Evolutionary conservation across 2,329 filamentous ascomycete genomes (phyloP), one percentile per base, ranked within the genome.

Genomic region (Acephala macrosclerotiorum): DNA sequence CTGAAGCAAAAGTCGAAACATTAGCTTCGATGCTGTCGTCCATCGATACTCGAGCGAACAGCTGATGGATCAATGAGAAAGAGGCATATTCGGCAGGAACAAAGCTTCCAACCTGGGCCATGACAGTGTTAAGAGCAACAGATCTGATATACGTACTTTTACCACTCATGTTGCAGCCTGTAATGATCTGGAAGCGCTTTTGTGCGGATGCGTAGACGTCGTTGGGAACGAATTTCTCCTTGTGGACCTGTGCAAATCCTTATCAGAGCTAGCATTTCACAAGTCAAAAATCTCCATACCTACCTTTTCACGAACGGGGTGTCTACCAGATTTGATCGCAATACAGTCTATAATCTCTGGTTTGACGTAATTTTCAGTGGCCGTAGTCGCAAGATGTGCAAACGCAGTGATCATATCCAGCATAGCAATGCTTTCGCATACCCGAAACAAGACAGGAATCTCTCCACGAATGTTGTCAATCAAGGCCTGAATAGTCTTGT

Each of bases 131-230:
- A 36, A 99, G 81, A 0, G 95, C 92, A 26, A 97, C 83, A 1
- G 91, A 90, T 58, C 93, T 89, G 68, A 98, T 97, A 74, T 97
- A 98, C 0, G 94, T 99, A 69, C 92, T 97, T 77, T 98, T 99
- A 0, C 94, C 96, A 72, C 93, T 97, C 96, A 99, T 99, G 73
- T 99, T 99, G 77, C 93, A 96, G 3, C 96, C 95, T 0, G 95
- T 98, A 68, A 99, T 90, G 67, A 98, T 91, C 70, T 98, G 94
- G 73, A 97, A 97, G 1, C 94, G 88, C 40, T 89, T 89, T 66
- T 95, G 89, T 38, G 91, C 85, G 0, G 90, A 91, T 2, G 93
- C 91, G 73, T 94, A 98, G 33, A 94, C 92, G 74, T 98, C 94
- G 69, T 98, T 98, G 0, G 96, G 92, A 3, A 98, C 83, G 75